Evolutionary conservation across 2,329 filamentous ascomycete species (phyloP).

Genomic region (Nemania sp.): DNA sequence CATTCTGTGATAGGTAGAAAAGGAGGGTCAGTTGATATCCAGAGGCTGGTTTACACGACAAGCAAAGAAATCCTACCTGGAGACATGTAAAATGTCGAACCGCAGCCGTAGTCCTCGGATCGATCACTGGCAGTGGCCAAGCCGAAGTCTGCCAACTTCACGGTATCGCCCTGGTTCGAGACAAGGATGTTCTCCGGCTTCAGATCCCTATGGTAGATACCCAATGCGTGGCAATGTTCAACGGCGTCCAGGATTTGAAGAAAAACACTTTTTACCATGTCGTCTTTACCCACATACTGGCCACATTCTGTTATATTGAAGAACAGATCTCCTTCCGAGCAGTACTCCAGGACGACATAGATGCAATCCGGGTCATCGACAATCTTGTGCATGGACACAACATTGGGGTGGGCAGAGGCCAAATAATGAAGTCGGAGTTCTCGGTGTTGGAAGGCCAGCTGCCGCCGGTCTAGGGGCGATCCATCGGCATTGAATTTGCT

Average conservation of each 20-base stretch:
- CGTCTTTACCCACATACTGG: conserved; percentile 91
- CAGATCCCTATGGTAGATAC: conserved; percentile 95
- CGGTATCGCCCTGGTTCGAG: conserved; percentile 81
- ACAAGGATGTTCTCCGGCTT: conserved; percentile 99
- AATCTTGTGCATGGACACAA: conserved; percentile 92
- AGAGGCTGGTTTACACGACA: conserved; percentile 19
- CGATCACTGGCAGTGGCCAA: conserved; percentile 82
- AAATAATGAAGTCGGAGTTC: conserved; percentile 91
- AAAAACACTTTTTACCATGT: conserved; percentile 83
- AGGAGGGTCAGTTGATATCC: conserved; percentile 34
- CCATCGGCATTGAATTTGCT: conserved; percentile 82
- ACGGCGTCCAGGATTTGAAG: conserved; percentile 97
- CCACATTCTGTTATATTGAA: conserved; percentile 95
- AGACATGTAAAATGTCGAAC: conserved; percentile 99
- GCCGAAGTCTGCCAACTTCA: conserved; percentile 97
- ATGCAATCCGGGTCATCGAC: conserved; percentile 91
- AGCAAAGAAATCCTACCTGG: conserved; percentile 71
- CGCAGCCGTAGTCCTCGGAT: conserved; percentile 95
- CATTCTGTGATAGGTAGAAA: conserved; percentile 68
- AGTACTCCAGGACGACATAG: conserved; percentile 95
- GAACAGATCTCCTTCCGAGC: conserved; percentile 95
- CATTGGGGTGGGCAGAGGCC: conserved; percentile 87
- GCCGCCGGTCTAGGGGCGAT: conserved; percentile 76
- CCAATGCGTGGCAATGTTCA: conserved; percentile 87
- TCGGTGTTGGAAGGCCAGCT: conserved; percentile 86